These are phyloP conservation scores for Paecilomyces sp. DNA, from an alignment of 2,329 filamentous ascomycete species.

Conservation along the genomic window DNA sequence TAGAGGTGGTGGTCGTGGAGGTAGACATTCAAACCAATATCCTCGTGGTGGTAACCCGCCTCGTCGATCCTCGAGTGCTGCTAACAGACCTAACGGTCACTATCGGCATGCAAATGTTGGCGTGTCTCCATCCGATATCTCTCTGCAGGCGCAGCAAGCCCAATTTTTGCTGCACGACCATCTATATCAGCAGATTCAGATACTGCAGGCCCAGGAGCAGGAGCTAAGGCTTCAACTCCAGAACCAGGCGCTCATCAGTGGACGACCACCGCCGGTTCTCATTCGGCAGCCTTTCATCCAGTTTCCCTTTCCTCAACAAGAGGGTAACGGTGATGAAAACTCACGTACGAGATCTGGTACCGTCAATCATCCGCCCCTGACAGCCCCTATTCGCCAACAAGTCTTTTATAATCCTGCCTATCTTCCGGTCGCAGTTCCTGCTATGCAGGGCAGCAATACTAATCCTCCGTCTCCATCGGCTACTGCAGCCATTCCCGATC, in stretches of 20 bases:
- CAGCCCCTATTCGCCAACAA: slow-evolving; percentile 24
- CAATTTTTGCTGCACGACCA: slow-evolving; percentile 43
- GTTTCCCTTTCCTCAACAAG: slow-evolving; percentile 31
- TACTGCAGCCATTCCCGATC: slow-evolving; percentile 31
- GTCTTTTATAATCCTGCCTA: slow-evolving; percentile 28
- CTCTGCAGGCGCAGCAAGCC: slow-evolving; percentile 39
- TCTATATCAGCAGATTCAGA: slow-evolving; percentile 43
- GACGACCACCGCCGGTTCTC: slow-evolving; percentile 30
- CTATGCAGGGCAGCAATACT: slow-evolving; percentile 32
- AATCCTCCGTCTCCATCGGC: slow-evolving; percentile 42
- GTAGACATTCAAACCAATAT: slow-evolving; percentile 41
- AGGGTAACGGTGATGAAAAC: slow-evolving; percentile 26
- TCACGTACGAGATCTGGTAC: slow-evolving; percentile 31
- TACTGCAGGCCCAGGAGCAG: slow-evolving; percentile 44
- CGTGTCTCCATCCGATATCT: slow-evolving; percentile 30
- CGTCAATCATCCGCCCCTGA: slow-evolving; percentile 26
- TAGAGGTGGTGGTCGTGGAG: slow-evolving; percentile 43
- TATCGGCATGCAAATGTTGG: slow-evolving; percentile 30
- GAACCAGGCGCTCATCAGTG: slow-evolving; percentile 37
- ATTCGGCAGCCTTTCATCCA: slow-evolving; percentile 36
- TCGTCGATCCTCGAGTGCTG: slow-evolving; percentile 52
- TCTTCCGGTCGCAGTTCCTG: slow-evolving; percentile 28
- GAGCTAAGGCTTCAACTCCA: slow-evolving; percentile 41
- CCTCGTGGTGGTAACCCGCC: slow-evolving; percentile 41
- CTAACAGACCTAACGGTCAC: slow-evolving; percentile 27